These are phyloP conservation scores for Colletotrichum trifolii DNA, from an alignment of 2,329 filamentous ascomycete species.

Conservation along the genomic window DNA sequence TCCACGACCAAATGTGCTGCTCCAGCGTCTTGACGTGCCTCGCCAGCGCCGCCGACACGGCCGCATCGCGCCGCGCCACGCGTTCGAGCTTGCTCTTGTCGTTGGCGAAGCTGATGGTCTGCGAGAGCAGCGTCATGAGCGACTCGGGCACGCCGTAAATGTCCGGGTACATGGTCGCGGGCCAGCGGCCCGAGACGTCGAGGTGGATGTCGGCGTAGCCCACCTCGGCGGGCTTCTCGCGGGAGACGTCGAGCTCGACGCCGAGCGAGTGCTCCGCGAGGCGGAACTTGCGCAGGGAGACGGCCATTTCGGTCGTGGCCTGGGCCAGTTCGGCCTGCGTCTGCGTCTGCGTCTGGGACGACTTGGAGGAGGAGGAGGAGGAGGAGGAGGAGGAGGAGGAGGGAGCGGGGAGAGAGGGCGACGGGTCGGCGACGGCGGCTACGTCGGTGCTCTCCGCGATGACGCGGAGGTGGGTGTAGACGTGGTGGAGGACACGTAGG, in stretches of 20 bases:
- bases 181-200: conserved; percentile 51
- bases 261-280: conserved; percentile 41
- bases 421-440: conserved; percentile 6
- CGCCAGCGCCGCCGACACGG: conserved; percentile 41
- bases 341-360: neutral
- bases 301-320: conserved; percentile 24
- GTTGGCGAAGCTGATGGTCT: conserved; percentile 54
- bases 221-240: conserved; percentile 47
- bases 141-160: conserved; percentile 58
- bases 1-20: conserved; percentile 47
- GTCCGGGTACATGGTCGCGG: conserved; percentile 54
- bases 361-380: no score
- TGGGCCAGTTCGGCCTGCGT: conserved; percentile 7
- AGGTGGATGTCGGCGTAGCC: conserved; percentile 58
- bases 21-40: conserved; percentile 47
- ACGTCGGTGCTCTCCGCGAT: conserved; percentile 53
- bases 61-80: conserved; percentile 38
- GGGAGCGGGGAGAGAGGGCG: conserved; percentile 8
- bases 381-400: no score
- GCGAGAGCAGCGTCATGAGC: conserved; percentile 52
- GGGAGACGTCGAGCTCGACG: conserved; percentile 41
- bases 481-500: conserved; percentile 56
- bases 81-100: conserved; percentile 50
- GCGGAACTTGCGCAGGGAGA: conserved; percentile 42
- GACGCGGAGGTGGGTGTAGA: conserved; percentile 57